Base-by-base conservation (phyloP, 306 rosid genomes). In the Vachellia collinsii region DNA sequence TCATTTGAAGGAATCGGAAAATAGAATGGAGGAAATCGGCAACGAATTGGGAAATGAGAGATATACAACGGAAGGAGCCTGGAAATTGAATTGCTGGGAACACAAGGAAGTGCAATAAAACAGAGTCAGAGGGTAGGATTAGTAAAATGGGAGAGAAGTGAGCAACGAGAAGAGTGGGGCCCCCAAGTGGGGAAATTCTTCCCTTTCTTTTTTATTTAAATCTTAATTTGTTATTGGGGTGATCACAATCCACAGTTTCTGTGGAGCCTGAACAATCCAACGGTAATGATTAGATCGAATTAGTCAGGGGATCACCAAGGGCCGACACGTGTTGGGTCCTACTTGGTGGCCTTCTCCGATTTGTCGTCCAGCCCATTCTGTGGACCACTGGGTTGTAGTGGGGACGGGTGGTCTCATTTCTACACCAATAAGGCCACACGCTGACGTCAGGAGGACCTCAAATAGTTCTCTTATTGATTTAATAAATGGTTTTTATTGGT, bases 401-500 rank as follows among this genome's bases (percentile, higher is more conserved):
- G 73, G 73, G 70, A 75, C 54, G 14, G 39, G 44, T 69, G 78
- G 37, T 68, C 74, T 74, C 77, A 39, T 43, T 46, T 66, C 29
- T 56, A 8, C 8, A 17, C 80, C 80, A 79, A 74, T 78, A 8
- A 67, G 67, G 42, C 17, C 67, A 46, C 1, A 50, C 11, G 75
- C 23, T 79, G 83, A 79, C 77, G 78, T 79, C 81, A 68, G 22
- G 17, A 66, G 43, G 37, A 34, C 78, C 81, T 69, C 16, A 22
- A 48, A 67, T 75, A 69, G 78, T 48, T 29, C 44, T 12, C 70
- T 59, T 74, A 63, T 42, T 68, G 70, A 25, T 64, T 74, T 58
- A 58, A 58, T 83, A 46, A 83, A 74, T 59, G 53, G 14, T 48
- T 75, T 79, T 43, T 72, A 79, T 79, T 59, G 87, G 78, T 16